A percentile compares a stretch with the other conserved stretches of the same genome.
Conservation (phyloP, 768 basidiomycete species). For the Podaxis rugospora region DNA sequence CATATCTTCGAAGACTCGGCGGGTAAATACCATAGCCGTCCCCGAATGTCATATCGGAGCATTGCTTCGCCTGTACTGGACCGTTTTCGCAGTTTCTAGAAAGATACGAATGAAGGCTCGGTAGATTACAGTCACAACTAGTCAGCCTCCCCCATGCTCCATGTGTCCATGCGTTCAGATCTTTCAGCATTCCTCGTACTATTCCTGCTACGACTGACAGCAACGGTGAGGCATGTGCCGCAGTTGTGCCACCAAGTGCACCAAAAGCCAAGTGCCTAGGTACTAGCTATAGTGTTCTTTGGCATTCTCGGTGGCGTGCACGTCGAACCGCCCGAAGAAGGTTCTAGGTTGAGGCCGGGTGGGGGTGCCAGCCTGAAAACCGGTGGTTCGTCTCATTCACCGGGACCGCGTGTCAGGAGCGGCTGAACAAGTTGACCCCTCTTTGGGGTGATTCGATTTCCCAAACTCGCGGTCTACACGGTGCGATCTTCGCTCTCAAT, state of each 20-base stretch:
- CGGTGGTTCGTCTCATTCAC: not conserved
- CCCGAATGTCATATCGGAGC: not conserved
- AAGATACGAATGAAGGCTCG: not conserved
- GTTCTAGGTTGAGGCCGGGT: not conserved
- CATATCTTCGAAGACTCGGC: not conserved
- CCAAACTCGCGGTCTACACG: not conserved
- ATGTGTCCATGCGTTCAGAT: not conserved
- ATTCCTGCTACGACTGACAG: not conserved
- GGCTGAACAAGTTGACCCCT: not conserved
- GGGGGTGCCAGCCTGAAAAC: not conserved
- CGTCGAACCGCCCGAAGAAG: not conserved
- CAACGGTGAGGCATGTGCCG: not conserved
- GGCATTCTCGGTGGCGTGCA: slow-evolving; percentile 5
- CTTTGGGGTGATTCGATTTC: not conserved
- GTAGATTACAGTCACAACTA: not conserved
- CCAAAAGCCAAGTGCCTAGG: not conserved
- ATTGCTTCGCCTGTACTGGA: not conserved
- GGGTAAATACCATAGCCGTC: not conserved
- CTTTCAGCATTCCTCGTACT: not conserved
- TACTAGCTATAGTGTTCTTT: not conserved
- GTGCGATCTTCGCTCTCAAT: not conserved
- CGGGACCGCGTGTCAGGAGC: not conserved
- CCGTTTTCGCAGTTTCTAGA: not conserved
- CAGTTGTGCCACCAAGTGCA: not conserved
- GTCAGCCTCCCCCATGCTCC: not conserved